phyloP scores from a whole-genome alignment of 2,329 filamentous ascomycete genomes.

The Cytospora schulzeri region DNA sequence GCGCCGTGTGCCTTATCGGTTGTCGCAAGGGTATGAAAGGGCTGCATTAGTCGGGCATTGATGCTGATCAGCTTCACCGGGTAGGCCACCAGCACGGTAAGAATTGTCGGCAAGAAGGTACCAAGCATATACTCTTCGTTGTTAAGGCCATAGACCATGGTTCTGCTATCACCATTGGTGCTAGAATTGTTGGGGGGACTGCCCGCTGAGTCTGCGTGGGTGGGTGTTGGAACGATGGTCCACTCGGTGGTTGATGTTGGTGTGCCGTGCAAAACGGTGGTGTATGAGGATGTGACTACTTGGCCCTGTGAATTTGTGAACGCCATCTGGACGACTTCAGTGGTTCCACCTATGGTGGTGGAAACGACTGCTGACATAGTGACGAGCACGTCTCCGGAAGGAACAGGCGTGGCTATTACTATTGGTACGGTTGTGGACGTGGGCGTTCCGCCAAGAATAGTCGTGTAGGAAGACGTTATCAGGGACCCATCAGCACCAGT shows the following conservation, averaged over 20 bases:
- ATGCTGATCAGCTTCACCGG: constrained; percentile 24
- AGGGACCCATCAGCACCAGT: neutral
- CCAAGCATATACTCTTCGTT: constrained; percentile 18
- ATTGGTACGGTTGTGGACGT: neutral
- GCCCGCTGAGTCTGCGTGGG: neutral
- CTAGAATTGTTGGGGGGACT: neutral
- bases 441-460: neutral
- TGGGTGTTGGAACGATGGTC: neutral
- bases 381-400: neutral
- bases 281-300: neutral
- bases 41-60: constrained; percentile 26
- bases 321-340: neutral
- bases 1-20: neutral
- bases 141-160: constrained; percentile 2
- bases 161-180: too few species aligned
- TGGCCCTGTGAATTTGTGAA: neutral
- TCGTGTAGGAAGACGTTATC: neutral
- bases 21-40: constrained; percentile 23
- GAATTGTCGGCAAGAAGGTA: constrained; percentile 22
- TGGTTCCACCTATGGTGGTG: constrained; percentile 3
- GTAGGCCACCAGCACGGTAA: constrained; percentile 21
- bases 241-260: neutral
- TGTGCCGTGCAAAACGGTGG: neutral
- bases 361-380: neutral
- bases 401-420: neutral